Base-by-base conservation (phyloP, 371 early-diverging fungal species). In the Parasitella parasitica region DNA sequence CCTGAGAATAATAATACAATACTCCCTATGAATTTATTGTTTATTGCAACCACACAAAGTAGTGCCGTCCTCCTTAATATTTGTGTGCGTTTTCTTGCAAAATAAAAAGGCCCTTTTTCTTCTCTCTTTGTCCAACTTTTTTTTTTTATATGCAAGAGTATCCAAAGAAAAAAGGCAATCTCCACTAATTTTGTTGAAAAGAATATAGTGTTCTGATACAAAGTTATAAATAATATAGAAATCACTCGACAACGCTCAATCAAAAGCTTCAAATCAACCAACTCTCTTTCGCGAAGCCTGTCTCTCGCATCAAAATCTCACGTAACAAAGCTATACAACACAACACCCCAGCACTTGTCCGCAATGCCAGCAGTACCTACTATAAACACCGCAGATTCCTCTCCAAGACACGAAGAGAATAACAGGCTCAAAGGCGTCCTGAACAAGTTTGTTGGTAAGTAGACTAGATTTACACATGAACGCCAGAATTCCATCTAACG, bases 391-490 rank as follows among this genome's bases (percentile, higher is more conserved):
- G 27, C 46, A 12, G 61, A 61, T 48, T 43, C 43, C 22, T 43
- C 43, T 20, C 22, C 43, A 9, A 48, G 28, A 34, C 53, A 67
- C 6, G 65, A 57, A 27, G 59, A 54, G 37, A 70, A 59, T 27
- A 52, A 48, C 52, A 59, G 57, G 24, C 36, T 70, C 11, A 66
- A 63, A 57, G 63, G 63, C 12, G 71, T 70, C 4, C 11, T 70
- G 12, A 63, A 59, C 28, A 66, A 60, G 46, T 66, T 70, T 37
- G 71, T 70, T n/a, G 59, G 58, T 48, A 51, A 61, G 26, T 2
- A 32, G 1, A 4, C 4, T 8, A 32, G 11, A n/a, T n/a, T n/a
- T n/a, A n/a, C n/a, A n/a, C n/a, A n/a, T n/a, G n/a, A n/a, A n/a
- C n/a, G n/a, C n/a, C n/a, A n/a, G n/a, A n/a, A n/a, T n/a, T n/a